Evolutionary conservation across 345 rosid species (phyloP), one percentile per base, ranked within the genome.

Genomic region (Salix brachista): DNA sequence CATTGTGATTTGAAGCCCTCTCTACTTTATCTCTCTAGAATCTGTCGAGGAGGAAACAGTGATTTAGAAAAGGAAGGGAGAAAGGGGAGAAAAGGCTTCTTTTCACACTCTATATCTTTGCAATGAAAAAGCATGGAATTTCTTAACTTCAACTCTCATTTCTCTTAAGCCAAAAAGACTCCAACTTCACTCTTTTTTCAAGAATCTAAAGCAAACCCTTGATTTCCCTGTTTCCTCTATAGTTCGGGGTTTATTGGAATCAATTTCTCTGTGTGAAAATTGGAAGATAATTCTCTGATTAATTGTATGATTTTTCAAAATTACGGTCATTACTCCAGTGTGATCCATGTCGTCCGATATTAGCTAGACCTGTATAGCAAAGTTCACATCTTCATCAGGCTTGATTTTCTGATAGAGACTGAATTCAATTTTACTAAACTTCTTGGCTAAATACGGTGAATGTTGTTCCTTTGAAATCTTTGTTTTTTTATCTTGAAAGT

Each of bases 311-410:
- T 11, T 50, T 73, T 9, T 60, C 75, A 70, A 48, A 65, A 65
- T 77, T 48, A 62, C 64, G 69, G 64, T 77, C 23, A 58, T 44
- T 25, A 61, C 46, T 44, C 64, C 78, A 25, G 41, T 54, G 83
- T 32, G 82, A 85, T 79, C 94, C 87, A 93, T 93, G 96, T 91
- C 96, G 84, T 91, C 94, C 77, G 97, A 93, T 82, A 91, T 93
- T 62, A 91, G 92, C 94, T 93, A 93, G 52, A 13, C 67, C 44
- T 44, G 23, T 10, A 1, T 14, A 16, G 11, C 62, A 58, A 58
- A 58, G 28, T 58, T 58, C 28, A 25, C 62, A 58, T 23, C 25
- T 58, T 58, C 28, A 23, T 28, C 19, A 28, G 48, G 25, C 56
- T 69, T 76, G 28, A 42, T 41, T 76, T 69, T 69, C 37, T 30